Conservation (phyloP, 2,329 filamentous ascomycete genomes). For the Cladophialophora psammophila region DNA sequence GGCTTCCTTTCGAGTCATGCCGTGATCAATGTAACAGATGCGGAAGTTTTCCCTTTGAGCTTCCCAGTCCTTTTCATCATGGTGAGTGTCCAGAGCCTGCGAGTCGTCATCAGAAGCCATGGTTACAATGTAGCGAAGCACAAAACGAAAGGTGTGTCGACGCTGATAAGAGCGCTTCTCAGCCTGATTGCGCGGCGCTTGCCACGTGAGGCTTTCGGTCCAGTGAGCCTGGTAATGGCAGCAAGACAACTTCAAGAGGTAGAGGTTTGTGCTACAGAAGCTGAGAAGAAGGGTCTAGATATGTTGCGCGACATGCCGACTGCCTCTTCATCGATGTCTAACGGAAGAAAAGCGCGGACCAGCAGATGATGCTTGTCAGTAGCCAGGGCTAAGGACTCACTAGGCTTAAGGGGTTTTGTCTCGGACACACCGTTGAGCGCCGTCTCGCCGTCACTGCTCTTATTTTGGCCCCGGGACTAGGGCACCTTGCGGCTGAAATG, state of each 20-base stretch:
- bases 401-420: neutral
- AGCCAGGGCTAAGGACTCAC: constrained; percentile 1
- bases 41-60: constrained; percentile 37
- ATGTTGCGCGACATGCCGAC: constrained; percentile 9
- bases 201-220: neutral
- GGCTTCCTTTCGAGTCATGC: constrained; percentile 39
- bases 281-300: neutral
- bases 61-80: constrained; percentile 41
- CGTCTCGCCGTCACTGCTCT: neutral
- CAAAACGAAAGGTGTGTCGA: neutral
- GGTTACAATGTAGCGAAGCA: neutral
- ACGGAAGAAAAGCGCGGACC: constrained; percentile 19
- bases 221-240: neutral
- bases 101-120: constrained; percentile 39
- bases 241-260: neutral
- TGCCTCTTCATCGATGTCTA: constrained; percentile 14
- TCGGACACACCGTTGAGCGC: constrained; percentile 3
- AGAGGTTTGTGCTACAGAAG: neutral
- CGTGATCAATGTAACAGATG: constrained; percentile 37
- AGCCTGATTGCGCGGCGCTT: constrained; percentile 22
- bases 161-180: constrained; percentile 8
- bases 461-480: constrained; percentile 17
- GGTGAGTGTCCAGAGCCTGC: constrained; percentile 29
- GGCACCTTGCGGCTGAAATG: constrained; percentile 24
- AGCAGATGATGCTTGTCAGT: neutral